Base-by-base conservation (phyloP, 805 yeast genomes). In the Candida takata region DNA sequence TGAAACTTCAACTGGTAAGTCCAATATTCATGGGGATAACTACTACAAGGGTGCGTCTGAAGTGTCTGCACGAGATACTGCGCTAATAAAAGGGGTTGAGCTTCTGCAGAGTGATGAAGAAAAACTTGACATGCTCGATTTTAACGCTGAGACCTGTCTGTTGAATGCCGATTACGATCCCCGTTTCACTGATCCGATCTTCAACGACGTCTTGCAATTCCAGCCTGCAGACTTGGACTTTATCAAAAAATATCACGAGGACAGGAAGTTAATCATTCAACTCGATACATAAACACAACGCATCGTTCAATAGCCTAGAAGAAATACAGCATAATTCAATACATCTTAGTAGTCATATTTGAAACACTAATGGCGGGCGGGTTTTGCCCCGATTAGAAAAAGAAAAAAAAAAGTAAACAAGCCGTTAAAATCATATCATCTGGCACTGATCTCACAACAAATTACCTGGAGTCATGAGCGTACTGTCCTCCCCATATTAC, bases 111-210 rank as follows among this genome's bases (percentile, higher is more conserved):
- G 4, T 16, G 21, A 13, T 13, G 19, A 24, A 15, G 35, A 31
- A 6, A n/a, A 24, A 4, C 27, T 39, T 3, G 38, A 49, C 18
- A 10, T 41, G 6, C 19, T 40, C 3, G 43, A 51, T 21, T 31
- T 38, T 11, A 21, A 38, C 23, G 24, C 31, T 10, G 18, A 31
- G 7, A 51, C 51, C 0, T 24, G 40, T 1, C 18, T 52, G 12
- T 29, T 51, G 17, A 34, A 37, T 4, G 24, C 24, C 3, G 57
- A 52, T 30, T 51, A 31, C 35, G 56, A 52, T 33, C 56, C 57
- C 18, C 36, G 55, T 18, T 44, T 25, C 30, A 37, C 27, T 3
- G 57, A 51, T 27, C 49, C 54, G 8, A 29, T 47, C 6, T 52
- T 43, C 36, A 36, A 37, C 6, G 34, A 30, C 10, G 11, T 17